Evolutionary conservation across 345 rosid genomes (phyloP).

Genomic region (Melaleuca quinquenervia): DNA sequence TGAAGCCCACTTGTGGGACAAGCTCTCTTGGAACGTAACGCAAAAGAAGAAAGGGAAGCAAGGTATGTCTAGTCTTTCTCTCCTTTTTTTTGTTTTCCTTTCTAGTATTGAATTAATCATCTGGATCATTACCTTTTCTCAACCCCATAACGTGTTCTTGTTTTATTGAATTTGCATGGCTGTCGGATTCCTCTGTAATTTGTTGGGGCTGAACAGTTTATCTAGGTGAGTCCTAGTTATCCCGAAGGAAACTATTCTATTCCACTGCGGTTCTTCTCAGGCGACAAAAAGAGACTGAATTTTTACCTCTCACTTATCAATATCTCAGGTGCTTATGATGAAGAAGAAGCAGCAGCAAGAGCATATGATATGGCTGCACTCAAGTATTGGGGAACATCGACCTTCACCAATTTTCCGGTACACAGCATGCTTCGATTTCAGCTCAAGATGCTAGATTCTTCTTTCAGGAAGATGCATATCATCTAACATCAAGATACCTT

Average conservation of each 20-base stretch:
- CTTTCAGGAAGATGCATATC: neutral
- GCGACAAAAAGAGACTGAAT: neutral
- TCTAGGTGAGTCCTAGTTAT: slow-evolving; percentile 29
- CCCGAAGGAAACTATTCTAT: neutral
- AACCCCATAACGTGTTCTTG: neutral
- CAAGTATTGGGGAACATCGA: slow-evolving; percentile 57
- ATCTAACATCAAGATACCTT: neutral
- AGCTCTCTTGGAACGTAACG: slow-evolving; percentile 54
- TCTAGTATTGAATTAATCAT: neutral
- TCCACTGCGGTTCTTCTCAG: neutral
- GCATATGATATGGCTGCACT: slow-evolving; percentile 66
- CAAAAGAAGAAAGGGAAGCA: slow-evolving; percentile 71
- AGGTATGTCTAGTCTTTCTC: slow-evolving; percentile 10
- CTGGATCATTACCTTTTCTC: neutral
- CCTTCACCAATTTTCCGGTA: slow-evolving; percentile 58
- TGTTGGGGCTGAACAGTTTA: slow-evolving; percentile 28
- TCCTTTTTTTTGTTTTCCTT: neutral
- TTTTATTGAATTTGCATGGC: neutral
- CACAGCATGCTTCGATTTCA: neutral
- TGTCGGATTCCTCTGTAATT: neutral
- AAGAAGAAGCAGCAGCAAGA: slow-evolving; percentile 66
- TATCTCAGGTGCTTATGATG: slow-evolving; percentile 51
- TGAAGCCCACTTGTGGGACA: slow-evolving; percentile 73
- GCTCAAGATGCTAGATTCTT: neutral
- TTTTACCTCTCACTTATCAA: neutral